These are phyloP conservation scores for Arachnomyces sp. DNA, from an alignment of 2,329 filamentous ascomycete genomes.

Conservation along the genomic window DNA sequence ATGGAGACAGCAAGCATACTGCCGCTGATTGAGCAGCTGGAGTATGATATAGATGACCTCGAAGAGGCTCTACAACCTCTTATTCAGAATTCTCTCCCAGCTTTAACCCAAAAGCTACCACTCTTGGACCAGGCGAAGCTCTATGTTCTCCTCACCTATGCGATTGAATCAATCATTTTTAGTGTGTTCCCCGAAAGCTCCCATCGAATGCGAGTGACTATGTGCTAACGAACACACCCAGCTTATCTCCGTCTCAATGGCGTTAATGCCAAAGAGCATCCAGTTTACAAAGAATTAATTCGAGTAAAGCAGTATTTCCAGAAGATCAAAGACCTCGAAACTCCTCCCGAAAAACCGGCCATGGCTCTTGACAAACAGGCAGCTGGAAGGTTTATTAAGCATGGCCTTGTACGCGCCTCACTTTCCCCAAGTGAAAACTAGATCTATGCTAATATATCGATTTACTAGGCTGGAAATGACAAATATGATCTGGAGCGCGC, in stretches of 20 bases:
- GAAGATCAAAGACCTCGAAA: constrained; percentile 77
- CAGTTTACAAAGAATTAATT: constrained; percentile 76
- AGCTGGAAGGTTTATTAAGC: constrained; percentile 72
- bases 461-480: constrained; percentile 39
- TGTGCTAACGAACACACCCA: constrained; percentile 22
- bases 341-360: constrained; percentile 48
- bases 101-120: constrained; percentile 69
- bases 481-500: constrained; percentile 45
- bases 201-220: constrained; percentile 3
- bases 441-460: constrained; percentile 3
- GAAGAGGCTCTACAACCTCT: constrained; percentile 69
- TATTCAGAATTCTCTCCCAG: constrained; percentile 55
- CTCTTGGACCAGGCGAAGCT: constrained; percentile 94
- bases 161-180: constrained; percentile 85
- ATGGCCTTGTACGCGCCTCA: constrained; percentile 57
- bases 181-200: constrained; percentile 46
- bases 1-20: constrained; percentile 55
- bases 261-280: constrained; percentile 72
- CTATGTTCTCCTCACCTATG: constrained; percentile 78
- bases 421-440: constrained; percentile 2
- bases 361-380: constrained; percentile 66
- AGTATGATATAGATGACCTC: constrained; percentile 70
- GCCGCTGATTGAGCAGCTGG: constrained; percentile 64
- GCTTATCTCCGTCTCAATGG: constrained; percentile 73
- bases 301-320: constrained; percentile 85